Evolutionary conservation across 768 basidiomycete genomes (phyloP).

Genomic region (Termitomyces heimii): DNA sequence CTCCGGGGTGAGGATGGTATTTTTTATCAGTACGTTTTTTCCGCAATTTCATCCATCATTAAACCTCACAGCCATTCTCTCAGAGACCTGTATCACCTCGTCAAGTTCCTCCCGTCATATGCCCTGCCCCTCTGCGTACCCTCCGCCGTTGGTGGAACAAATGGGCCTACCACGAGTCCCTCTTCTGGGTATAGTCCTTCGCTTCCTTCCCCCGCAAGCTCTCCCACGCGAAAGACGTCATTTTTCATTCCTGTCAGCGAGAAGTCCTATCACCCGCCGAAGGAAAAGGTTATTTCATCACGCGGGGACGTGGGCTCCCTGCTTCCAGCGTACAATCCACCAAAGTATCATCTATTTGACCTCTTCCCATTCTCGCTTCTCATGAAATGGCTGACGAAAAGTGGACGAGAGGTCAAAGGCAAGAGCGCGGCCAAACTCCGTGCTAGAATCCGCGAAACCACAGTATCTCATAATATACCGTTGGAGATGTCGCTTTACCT

Average conservation of each 20-base stretch:
- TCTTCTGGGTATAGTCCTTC: slow-evolving; percentile 18
- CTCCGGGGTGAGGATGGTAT: slow-evolving; percentile 53
- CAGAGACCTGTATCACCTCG: slow-evolving; percentile 60
- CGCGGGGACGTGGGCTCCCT: slow-evolving; percentile 39
- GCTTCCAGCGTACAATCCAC: slow-evolving; percentile 50
- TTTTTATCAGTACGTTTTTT: slow-evolving; percentile 32
- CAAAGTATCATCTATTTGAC: slow-evolving; percentile 55
- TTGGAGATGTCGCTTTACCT: slow-evolving; percentile 66
- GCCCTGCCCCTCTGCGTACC: slow-evolving; percentile 47
- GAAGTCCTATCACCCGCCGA: background rate
- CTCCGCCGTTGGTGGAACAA: slow-evolving; percentile 24
- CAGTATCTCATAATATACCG: slow-evolving; percentile 56
- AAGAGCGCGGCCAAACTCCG: slow-evolving; percentile 52
- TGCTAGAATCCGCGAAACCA: slow-evolving; percentile 40
- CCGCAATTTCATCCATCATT: slow-evolving; percentile 14
- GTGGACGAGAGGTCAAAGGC: slow-evolving; percentile 50
- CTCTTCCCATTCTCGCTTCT: slow-evolving; percentile 66
- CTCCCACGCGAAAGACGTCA: slow-evolving; percentile 14
- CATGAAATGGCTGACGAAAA: slow-evolving; percentile 36
- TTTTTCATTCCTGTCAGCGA: background rate
- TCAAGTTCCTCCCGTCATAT: slow-evolving; percentile 69
- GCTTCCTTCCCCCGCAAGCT: slow-evolving; percentile 20
- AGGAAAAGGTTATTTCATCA: slow-evolving; percentile 30
- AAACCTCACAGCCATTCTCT: background rate
- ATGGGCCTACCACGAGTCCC: slow-evolving; percentile 6